These are phyloP conservation scores for Pseudopithomyces maydicus DNA, from an alignment of 2,329 filamentous ascomycete species.

Conservation along the genomic window DNA sequence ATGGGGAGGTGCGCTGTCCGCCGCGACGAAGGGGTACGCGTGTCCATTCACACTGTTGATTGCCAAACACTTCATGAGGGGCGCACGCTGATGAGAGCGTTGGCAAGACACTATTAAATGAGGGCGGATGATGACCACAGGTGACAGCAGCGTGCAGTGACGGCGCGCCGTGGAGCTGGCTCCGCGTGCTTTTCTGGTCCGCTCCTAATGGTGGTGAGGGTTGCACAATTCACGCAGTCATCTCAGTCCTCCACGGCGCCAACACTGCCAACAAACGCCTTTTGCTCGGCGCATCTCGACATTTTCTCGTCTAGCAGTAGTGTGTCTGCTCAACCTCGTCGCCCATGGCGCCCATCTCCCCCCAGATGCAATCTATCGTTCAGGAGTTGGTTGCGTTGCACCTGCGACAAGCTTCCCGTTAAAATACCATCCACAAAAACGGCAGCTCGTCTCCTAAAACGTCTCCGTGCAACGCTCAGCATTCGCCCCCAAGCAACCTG, in stretches of 20 bases:
- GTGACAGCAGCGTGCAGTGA: background rate
- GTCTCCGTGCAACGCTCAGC: background rate
- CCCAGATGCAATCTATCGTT: background rate
- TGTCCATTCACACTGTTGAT: background rate
- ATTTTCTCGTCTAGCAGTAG: background rate
- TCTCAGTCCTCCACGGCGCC: background rate
- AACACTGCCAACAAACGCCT: background rate
- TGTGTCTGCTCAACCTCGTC: background rate
- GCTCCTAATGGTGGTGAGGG: background rate
- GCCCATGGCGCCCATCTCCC: background rate
- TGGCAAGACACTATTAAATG: background rate
- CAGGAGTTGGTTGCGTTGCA: background rate
- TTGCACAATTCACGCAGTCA: background rate
- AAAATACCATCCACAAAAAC: background rate
- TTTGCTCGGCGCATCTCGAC: background rate
- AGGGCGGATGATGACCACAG: background rate
- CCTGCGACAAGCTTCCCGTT: background rate
- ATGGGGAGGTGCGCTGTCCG: background rate
- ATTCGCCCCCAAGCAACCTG: background rate
- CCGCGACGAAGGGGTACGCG: background rate
- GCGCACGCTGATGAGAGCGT: background rate
- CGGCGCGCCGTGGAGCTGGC: background rate
- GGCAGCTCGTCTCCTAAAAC: conserved; percentile 4
- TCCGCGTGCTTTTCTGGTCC: no score
- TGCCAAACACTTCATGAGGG: no score